A percentile compares a stretch with the other conserved stretches of the same genome.
phyloP scores from a whole-genome alignment of 148 eudicot species.

The Heliamphora exappendiculata region DNA sequence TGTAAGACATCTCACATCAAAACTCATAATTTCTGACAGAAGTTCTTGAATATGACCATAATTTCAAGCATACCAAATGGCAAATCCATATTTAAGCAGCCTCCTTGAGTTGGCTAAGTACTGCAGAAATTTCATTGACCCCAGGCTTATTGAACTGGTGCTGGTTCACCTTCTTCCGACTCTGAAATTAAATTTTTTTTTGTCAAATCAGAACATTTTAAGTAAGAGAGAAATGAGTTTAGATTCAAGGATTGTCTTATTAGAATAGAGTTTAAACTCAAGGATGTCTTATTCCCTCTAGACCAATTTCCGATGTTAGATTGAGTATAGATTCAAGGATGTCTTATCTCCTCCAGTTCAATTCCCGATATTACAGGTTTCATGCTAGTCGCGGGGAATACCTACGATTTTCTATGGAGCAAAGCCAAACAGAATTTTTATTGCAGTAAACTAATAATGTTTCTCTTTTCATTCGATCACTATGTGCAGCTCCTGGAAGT shows the following conservation, averaged over 20 bases:
- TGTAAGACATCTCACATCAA: not conserved
- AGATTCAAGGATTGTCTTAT: not conserved
- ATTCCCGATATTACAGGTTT: not conserved
- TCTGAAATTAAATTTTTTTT: conserved; percentile 26
- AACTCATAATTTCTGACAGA: not conserved
- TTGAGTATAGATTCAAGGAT: too few species aligned
- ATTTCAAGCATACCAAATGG: not conserved
- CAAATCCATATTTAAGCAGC: not conserved
- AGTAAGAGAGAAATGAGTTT: not conserved
- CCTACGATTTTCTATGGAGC: not conserved
- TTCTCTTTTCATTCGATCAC: not conserved
- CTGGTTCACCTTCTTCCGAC: conserved; percentile 29
- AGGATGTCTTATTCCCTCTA: too few species aligned
- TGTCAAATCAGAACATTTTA: not conserved
- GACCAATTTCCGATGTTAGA: too few species aligned
- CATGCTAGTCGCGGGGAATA: not conserved
- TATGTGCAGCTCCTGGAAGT: not conserved
- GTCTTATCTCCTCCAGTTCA: too few species aligned
- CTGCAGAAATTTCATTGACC: not conserved
- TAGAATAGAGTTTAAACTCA: too few species aligned
- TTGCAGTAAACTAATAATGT: not conserved
- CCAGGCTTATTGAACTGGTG: not conserved
- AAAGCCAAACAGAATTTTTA: not conserved
- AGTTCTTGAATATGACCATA: not conserved
- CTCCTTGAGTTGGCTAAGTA: not conserved